A percentile compares a stretch with the other conserved stretches of the same genome.
Conservation (phyloP, 306 rosid species). For the Cucurbita ficifolia region DNA sequence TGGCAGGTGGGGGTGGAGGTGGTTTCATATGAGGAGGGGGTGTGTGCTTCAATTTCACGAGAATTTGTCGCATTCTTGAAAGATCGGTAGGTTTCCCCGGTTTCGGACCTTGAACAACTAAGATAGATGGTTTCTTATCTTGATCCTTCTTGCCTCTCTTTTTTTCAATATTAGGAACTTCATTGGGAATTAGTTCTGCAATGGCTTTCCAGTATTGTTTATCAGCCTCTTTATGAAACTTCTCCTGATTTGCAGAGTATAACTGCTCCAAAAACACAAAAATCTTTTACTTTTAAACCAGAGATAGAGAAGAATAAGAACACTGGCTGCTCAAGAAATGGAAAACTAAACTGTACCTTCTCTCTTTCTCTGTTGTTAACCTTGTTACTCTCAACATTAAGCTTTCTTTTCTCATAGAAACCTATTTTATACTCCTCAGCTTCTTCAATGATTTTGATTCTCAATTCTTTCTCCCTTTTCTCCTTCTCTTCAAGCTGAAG, state of each 20-base stretch:
- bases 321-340: background rate
- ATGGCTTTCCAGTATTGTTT: slow-evolving; percentile 91
- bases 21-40: slow-evolving; percentile 98
- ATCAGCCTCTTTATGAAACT: slow-evolving; percentile 95
- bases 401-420: slow-evolving; percentile 92
- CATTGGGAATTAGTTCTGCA: slow-evolving; percentile 87
- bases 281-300: background rate
- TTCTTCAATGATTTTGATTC: slow-evolving; percentile 82
- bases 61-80: slow-evolving; percentile 74
- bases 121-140: slow-evolving; percentile 82
- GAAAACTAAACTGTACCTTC: slow-evolving; percentile 36
- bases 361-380: slow-evolving; percentile 85
- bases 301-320: slow-evolving; percentile 1
- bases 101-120: slow-evolving; percentile 88
- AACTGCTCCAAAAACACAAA: slow-evolving; percentile 33
- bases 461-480: slow-evolving; percentile 78
- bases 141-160: slow-evolving; percentile 92
- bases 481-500: slow-evolving; percentile 82
- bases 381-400: slow-evolving; percentile 74
- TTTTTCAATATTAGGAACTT: slow-evolving; percentile 89
- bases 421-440: slow-evolving; percentile 72
- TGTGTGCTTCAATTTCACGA: slow-evolving; percentile 85
- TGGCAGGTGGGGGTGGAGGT: slow-evolving; percentile 57
- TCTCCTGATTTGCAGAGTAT: slow-evolving; percentile 68
- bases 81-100: slow-evolving; percentile 98